A percentile compares a stretch with the other conserved stretches of the same genome.
phyloP scores from a whole-genome alignment of 148 eudicot species.

The Rhododendron griersonianum region DNA sequence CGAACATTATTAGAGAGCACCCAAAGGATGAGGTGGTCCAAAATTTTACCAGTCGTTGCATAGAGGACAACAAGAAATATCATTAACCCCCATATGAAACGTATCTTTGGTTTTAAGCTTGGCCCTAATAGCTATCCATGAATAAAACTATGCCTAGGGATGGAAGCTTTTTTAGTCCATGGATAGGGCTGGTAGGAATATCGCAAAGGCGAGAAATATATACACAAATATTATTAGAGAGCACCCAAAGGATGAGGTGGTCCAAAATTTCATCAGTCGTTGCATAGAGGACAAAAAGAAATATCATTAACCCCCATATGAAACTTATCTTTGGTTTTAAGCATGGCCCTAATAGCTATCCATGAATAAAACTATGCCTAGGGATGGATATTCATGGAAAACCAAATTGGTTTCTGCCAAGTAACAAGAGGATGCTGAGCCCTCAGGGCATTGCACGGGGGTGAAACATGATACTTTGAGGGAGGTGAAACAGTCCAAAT shows the following conservation, averaged over 20 bases:
- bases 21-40: not conserved
- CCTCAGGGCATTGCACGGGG: not conserved
- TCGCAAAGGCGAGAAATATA: not conserved
- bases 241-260: not conserved
- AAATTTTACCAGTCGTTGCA: not conserved
- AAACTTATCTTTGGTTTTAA: not conserved
- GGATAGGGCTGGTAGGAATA: not conserved
- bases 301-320: not conserved
- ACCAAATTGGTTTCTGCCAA: not conserved
- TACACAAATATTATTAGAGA: not conserved
- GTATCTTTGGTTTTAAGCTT: not conserved
- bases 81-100: not conserved
- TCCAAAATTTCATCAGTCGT: not conserved
- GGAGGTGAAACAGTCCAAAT: not conserved
- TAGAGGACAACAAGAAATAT: not conserved
- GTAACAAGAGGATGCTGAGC: not conserved
- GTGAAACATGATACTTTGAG: not conserved
- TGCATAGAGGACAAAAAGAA: not conserved
- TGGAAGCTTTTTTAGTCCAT: not conserved
- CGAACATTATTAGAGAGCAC: not conserved
- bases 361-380: not conserved
- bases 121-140: too few relatives aligned
- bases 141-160: too few relatives aligned
- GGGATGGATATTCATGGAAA: not conserved
- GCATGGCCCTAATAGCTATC: not conserved